Percentiles rank a stretch among this genome's conserved stretches.
Evolutionary conservation across 495 filamentous ascomycete genomes (phyloP).

Genomic region (Hypoxylon trugodes): DNA sequence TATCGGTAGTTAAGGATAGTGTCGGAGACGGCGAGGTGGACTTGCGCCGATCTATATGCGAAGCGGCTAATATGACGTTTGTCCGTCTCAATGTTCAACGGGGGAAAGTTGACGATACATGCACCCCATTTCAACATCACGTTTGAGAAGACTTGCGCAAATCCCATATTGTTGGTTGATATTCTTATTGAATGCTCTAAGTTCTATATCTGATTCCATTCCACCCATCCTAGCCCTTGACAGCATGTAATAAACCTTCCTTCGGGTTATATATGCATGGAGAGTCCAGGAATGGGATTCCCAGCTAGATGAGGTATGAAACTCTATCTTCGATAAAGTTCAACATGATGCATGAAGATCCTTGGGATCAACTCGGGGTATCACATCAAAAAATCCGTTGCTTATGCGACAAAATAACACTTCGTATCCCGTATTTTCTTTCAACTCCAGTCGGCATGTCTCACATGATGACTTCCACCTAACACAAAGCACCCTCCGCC

Average conservation of each 20-base stretch:
- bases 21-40: too few species aligned
- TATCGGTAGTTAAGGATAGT: too few species aligned
- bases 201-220: neutral
- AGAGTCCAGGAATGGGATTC: neutral
- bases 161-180: neutral
- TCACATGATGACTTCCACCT: conserved; percentile 35
- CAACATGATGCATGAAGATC: neutral
- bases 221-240: neutral
- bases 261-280: too few species aligned
- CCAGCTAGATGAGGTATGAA: conserved; percentile 1
- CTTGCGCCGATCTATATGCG: too few species aligned
- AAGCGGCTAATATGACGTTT: too few species aligned
- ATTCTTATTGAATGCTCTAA: neutral
- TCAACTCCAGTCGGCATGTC: conserved; percentile 33
- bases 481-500: conserved; percentile 33
- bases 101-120: too few species aligned
- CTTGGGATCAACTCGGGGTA: conserved; percentile 15
- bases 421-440: neutral
- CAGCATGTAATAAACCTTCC: neutral
- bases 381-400: conserved; percentile 8
- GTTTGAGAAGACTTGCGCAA: too few species aligned
- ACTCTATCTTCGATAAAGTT: conserved; percentile 10
- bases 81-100: too few species aligned
- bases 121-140: too few species aligned
- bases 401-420: conserved; percentile 10